Conservation (phyloP, 306 rosid genomes). For the Vigna radiata region DNA sequence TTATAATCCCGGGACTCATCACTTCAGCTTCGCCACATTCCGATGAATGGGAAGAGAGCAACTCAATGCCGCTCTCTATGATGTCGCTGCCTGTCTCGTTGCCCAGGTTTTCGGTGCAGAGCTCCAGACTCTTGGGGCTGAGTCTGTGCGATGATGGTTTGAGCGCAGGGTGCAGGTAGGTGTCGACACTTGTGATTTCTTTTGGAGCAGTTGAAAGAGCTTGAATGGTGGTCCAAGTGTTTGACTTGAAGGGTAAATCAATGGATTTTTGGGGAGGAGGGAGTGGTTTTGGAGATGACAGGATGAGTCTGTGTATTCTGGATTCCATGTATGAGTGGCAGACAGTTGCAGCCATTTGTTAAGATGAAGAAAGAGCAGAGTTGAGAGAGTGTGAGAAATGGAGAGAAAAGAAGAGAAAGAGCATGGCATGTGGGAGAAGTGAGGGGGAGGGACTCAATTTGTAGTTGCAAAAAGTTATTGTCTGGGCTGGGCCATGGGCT, state of each 20-base stretch:
- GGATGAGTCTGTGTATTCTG: slow-evolving; percentile 55
- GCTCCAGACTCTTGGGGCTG: slow-evolving; percentile 67
- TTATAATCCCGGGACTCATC: background rate
- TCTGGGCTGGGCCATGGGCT: no score
- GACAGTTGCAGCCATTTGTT: slow-evolving; percentile 68
- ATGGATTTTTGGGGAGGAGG: no score
- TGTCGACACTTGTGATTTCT: slow-evolving; percentile 43
- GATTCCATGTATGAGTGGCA: slow-evolving; percentile 54
- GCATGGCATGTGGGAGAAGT: slow-evolving; percentile 49
- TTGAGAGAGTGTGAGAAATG: background rate
- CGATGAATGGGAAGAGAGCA: slow-evolving; percentile 31
- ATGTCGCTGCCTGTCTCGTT: slow-evolving; percentile 82
- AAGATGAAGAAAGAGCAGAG: background rate
- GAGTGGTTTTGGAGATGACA: background rate
- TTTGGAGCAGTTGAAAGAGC: slow-evolving; percentile 46
- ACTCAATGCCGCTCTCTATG: slow-evolving; percentile 51
- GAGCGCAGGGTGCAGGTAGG: background rate
- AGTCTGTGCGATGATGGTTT: slow-evolving; percentile 53
- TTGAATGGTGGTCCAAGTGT: slow-evolving; percentile 64
- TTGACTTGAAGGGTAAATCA: no score
- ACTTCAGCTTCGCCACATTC: background rate
- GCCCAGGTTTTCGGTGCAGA: slow-evolving; percentile 91
- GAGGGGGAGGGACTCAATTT: slow-evolving; percentile 61
- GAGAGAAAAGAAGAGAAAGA: background rate
- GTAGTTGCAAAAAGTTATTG: slow-evolving; percentile 64